A percentile compares a stretch with the other conserved stretches of the same genome.
These are phyloP conservation scores for Spathaspora arborariae DNA, from an alignment of 805 yeast genomes.

Conservation along the genomic window DNA sequence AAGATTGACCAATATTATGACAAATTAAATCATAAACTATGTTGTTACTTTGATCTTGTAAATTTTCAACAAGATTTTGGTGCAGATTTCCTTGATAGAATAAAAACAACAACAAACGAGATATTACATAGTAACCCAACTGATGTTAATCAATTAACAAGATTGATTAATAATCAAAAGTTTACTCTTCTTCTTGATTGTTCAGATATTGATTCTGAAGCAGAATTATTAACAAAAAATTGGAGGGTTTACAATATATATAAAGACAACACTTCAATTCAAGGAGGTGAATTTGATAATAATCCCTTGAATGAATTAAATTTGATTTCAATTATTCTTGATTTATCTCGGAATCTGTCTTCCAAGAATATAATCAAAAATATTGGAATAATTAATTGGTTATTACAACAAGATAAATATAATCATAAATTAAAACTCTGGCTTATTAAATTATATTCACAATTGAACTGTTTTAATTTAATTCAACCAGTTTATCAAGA, in stretches of 20 bases:
- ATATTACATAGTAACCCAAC: slow-evolving; percentile 4
- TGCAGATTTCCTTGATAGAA: slow-evolving; percentile 11
- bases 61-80: slow-evolving; percentile 16
- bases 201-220: slow-evolving; percentile 7
- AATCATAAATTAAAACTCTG: slow-evolving; percentile 71
- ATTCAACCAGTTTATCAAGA: slow-evolving; percentile 50
- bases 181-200: slow-evolving; percentile 22
- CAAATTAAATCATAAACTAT: slow-evolving; percentile 50
- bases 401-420: slow-evolving; percentile 54
- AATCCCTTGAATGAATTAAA: slow-evolving; percentile 66
- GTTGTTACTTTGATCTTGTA: slow-evolving; percentile 62
- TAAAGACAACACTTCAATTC: slow-evolving; percentile 25
- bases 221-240: slow-evolving; percentile 10
- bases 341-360: slow-evolving; percentile 19
- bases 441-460: slow-evolving; percentile 61
- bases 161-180: slow-evolving; percentile 44
- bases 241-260: slow-evolving; percentile 22
- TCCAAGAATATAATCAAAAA: slow-evolving; percentile 27
- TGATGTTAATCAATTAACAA: slow-evolving; percentile 15
- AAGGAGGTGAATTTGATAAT: slow-evolving; percentile 56
- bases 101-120: slow-evolving; percentile 18
- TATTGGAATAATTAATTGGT: slow-evolving; percentile 55
- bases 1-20: slow-evolving; percentile 41
- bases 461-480: slow-evolving; percentile 49
- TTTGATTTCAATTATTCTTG: slow-evolving; percentile 44